Base-by-base conservation (phyloP, 106 monocot species). In the Iris macrosiphon region DNA sequence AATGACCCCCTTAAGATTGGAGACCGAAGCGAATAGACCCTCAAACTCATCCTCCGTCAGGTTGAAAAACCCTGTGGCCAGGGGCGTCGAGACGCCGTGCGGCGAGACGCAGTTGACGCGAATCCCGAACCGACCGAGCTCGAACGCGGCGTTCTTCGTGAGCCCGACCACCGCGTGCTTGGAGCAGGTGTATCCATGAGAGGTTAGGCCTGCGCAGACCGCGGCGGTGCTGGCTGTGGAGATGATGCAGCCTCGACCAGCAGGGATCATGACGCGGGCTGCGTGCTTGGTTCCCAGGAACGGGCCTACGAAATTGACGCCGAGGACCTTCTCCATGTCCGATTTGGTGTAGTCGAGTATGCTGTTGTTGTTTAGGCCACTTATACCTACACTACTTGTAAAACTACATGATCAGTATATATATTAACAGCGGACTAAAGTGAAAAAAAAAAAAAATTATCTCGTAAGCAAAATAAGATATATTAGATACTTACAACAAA, bases 131-230 rank as follows among this genome's bases (percentile, higher is more conserved):
- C 20, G 55, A 25, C 71, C 79, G 13, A 79, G 64, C 73, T 79
- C 79, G 22, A 42, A 50, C 10, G 77, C 77, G 15, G 48, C 65
- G 40, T 53, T 72, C 61, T 28, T 66, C 7, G 57, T 72, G 20
- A 77, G 61, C 59, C 71, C 77, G 18, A 71, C 71, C 22, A 71
- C 34, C 16, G 61, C 77, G 49, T 77, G 71, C 66, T 72, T 77
- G 6, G 77, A 35, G 22, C 40, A 32, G 2, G 59, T 25, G 65
- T 74, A 66, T 4, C 38, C 54, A 16, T 61, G 54, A 8, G 74
- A 4, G 21, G 35, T 38, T 4, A 32, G 3, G 4, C 67, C 74
- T 52, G 0, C 53, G 39, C 23, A 32, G 8, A 63, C 17, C 1
- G 35, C 30, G 0, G 63, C 49, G 1, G 18, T 27, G 58, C 75